Conservation (phyloP, 2,329 filamentous ascomycete genomes). For the Escovopsis sp. region DNA sequence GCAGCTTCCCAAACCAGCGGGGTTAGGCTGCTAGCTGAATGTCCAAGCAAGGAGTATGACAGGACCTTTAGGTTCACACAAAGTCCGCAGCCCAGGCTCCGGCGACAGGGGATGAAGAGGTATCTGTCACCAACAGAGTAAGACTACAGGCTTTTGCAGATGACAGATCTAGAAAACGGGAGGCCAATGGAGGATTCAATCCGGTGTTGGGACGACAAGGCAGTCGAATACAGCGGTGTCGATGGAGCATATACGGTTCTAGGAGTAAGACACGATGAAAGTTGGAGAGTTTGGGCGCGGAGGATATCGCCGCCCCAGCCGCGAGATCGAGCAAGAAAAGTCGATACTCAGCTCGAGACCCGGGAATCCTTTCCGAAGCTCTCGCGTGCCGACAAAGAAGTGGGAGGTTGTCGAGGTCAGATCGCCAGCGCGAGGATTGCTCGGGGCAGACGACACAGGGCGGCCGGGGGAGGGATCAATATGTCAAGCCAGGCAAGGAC, state of each 20-base stretch:
- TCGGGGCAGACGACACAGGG: neutral
- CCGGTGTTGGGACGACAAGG: neutral
- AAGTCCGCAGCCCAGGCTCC: neutral
- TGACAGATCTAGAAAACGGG: neutral
- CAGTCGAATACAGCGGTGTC: neutral
- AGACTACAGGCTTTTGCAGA: neutral
- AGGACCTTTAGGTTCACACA: neutral
- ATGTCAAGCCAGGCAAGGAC: no score
- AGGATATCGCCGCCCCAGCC: neutral
- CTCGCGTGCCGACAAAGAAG: neutral
- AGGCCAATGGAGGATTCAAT: neutral
- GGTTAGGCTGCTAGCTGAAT: neutral
- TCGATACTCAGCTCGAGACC: neutral
- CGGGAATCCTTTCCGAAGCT: neutral
- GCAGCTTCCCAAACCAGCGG: neutral
- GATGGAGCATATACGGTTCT: neutral
- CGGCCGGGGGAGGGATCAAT: neutral
- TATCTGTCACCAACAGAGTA: neutral
- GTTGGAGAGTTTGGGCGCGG: neutral
- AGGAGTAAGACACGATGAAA: neutral
- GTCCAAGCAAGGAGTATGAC: neutral
- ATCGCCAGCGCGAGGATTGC: no score
- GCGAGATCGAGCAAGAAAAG: neutral
- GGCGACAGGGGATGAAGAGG: neutral
- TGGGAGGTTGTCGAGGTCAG: neutral